A percentile compares a stretch with the other conserved stretches of the same genome.
These are phyloP conservation scores for Pezicula carpinea DNA, from an alignment of 2,329 filamentous ascomycete genomes.

Conservation along the genomic window DNA sequence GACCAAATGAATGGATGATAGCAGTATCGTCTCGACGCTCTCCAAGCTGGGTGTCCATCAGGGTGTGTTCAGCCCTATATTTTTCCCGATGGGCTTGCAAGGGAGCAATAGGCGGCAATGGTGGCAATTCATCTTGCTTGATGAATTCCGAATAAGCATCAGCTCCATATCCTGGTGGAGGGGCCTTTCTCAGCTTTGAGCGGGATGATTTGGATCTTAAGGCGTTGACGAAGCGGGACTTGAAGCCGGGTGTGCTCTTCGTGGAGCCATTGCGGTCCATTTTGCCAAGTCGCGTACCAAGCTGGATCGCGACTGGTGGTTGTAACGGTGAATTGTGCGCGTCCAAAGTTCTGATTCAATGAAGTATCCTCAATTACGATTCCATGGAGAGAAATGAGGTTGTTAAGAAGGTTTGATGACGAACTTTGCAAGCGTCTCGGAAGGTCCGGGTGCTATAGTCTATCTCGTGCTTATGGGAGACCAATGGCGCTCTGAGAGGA, in stretches of 20 bases:
- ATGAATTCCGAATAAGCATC: not conserved
- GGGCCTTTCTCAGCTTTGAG: constrained; percentile 2
- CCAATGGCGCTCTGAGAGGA: no score
- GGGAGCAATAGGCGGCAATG: not conserved
- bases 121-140: not conserved
- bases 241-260: constrained; percentile 1
- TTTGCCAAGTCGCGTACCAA: no score
- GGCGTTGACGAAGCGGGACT: constrained; percentile 6
- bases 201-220: constrained; percentile 8
- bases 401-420: no score
- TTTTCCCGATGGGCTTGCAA: constrained; percentile 11
- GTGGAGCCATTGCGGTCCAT: no score
- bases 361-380: no score
- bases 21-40: constrained; percentile 27
- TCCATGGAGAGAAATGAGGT: no score
- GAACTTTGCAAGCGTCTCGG: no score
- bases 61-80: constrained; percentile 10
- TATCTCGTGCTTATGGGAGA: no score
- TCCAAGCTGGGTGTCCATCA: constrained; percentile 25
- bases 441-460: no score
- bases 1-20: constrained; percentile 25
- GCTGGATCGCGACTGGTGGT: no score
- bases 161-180: not conserved
- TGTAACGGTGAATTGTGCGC: no score
- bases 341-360: no score